Percentiles rank a stretch among this genome's conserved stretches.
Conservation (phyloP, 306 rosid genomes). For the Acacia confusa region DNA sequence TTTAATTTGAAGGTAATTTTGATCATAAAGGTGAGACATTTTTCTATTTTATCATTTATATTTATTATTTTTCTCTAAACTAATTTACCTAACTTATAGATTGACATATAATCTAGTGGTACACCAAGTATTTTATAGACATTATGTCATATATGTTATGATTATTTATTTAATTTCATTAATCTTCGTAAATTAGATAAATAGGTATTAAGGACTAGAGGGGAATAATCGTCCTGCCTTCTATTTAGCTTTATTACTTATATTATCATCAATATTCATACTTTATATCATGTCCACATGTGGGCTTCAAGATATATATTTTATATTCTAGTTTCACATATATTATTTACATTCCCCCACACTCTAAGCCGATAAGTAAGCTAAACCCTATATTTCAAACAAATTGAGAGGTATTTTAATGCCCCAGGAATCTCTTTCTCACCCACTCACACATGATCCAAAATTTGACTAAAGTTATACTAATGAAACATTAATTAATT, state of each 20-base stretch:
- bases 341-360: not conserved
- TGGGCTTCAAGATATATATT: conserved; percentile 14
- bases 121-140: too few species aligned
- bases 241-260: not conserved
- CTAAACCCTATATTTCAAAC: conserved; percentile 24
- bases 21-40: too few species aligned
- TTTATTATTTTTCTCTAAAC: too few species aligned
- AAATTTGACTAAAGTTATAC: not conserved
- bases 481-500: not conserved
- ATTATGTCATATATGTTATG: too few species aligned
- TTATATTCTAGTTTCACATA: conserved; percentile 16
- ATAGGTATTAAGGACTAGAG: too few species aligned
- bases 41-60: too few species aligned
- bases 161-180: too few species aligned
- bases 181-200: too few species aligned
- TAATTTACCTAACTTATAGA: too few species aligned
- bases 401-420: not conserved
- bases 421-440: too few species aligned
- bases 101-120: too few species aligned
- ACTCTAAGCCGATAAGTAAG: conserved; percentile 30
- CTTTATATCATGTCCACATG: conserved; percentile 17
- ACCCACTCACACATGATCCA: not conserved
- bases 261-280: conserved; percentile 14
- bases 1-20: too few species aligned
- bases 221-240: not conserved